Evolutionary conservation across 139 green algal species (phyloP), one percentile per base, ranked within the genome.

Genomic region (Chlamydomonas sphaeroides): DNA sequence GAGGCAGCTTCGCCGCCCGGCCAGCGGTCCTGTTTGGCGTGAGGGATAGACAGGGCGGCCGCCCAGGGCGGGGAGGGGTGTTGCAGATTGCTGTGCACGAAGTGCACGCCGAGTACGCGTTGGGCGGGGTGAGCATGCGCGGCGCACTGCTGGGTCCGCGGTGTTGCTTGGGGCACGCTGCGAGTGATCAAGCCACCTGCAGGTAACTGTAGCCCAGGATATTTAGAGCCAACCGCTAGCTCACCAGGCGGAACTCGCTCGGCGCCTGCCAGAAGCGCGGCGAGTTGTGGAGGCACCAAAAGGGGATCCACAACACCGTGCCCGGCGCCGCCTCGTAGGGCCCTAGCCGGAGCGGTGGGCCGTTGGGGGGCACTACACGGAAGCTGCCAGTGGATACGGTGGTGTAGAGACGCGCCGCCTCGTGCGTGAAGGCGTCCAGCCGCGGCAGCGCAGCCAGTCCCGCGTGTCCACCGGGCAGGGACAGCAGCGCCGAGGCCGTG

Each of bases 401-500:
- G 72, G 35, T 45, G 72, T 69, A 68, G 25, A 80, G 36, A 8
- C 72, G 72, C 28, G 69, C 28, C 38, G 56, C 35, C 72, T 80
- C 72, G 5, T 57, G 56, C 11, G 61, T 8, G 38, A 25, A 80
- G 5, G 72, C 56, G n/a, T 80, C 72, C 28, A 80, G 56, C 32
- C 36, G 49, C 38, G 72, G 56, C 72, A 80, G 70, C n/a, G n/a
- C n/a, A 17, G 70, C 18, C 30, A 78, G 33, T 8, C 30, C 33
- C 23, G 35, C 70, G 35, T 36, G 11, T 3, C 33, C 33, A 23
- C 49, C 33, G 33, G 51, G 51, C 28, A 66, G 51, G 20, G 49
- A 26, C 23, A 36, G 33, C 49, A 66, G 51, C 33, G 70, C 70
- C 49, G 33, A 23, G 28, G 32, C 4, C 30, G 10, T 2, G 51